Conservation (phyloP, 805 yeast species). For the Cyberlindnera meyerae region DNA sequence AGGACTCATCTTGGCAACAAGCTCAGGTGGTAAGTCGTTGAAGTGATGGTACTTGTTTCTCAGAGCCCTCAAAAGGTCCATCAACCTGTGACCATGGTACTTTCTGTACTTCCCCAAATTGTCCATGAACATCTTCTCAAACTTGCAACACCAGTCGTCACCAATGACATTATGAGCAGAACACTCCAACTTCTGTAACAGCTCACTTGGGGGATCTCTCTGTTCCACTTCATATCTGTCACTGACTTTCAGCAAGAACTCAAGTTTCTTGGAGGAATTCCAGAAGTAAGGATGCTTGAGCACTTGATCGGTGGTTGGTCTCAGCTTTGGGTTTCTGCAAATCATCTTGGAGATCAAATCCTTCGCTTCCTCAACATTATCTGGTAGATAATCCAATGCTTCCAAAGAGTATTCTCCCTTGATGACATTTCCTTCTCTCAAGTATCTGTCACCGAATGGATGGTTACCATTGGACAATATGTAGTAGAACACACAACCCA, state of each 20-base stretch:
- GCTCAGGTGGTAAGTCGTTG: conserved; percentile 73
- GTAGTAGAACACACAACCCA: conserved; percentile 92
- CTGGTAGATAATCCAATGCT: conserved; percentile 20
- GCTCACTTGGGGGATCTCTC: conserved; percentile 69
- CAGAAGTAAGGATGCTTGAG: conserved; percentile 89
- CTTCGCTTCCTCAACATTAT: conserved; percentile 58
- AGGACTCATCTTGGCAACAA: conserved; percentile 66
- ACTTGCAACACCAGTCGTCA: conserved; percentile 71
- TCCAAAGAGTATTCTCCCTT: conserved; percentile 46
- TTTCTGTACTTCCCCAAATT: conserved; percentile 89
- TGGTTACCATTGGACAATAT: conserved; percentile 78
- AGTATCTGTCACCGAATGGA: conserved; percentile 91
- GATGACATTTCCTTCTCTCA: conserved; percentile 85
- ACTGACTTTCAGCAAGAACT: conserved; percentile 79
- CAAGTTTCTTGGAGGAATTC: conserved; percentile 67
- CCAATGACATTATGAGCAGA: conserved; percentile 47
- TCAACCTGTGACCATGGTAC: conserved; percentile 69
- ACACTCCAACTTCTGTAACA: conserved; percentile 51
- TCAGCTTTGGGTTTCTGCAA: conserved; percentile 49
- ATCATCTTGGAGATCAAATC: conserved; percentile 77
- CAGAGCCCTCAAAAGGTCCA: conserved; percentile 84
- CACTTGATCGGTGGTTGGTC: conserved; percentile 69
- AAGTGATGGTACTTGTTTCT: conserved; percentile 94
- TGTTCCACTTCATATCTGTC: conserved; percentile 86
- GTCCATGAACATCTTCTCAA: conserved; percentile 69